Evolutionary conservation across 768 basidiomycete genomes (phyloP), one percentile per base, ranked within the genome.

Genomic region (Tulasnella sp.): DNA sequence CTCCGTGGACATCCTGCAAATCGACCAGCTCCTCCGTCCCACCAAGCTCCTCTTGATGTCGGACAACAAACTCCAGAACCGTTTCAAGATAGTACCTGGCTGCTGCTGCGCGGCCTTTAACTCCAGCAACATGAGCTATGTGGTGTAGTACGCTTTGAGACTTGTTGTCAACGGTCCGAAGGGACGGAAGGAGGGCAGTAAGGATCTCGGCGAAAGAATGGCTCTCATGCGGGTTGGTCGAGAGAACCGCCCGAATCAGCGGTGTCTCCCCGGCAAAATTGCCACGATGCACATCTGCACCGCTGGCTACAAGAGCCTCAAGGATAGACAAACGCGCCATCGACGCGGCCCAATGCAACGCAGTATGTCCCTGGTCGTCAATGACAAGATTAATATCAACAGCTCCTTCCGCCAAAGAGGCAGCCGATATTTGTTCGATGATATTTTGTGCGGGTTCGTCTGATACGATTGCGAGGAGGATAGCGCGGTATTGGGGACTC

Each of bases 201-300:
- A 96, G 90, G 27, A 97, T 87, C 2, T 85, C 83, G 71, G 88
- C 87, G 85, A 99, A 97, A 6, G 90, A 88, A 82, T 96, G 93
- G 56, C 86, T 88, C 81, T 97, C 96, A 74, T 89, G 92, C 83
- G 92, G 93, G 84, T 96, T 92, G 34, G 94, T 96, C 12, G 97
- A 92, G 79, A 99, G 89, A 80, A 95, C 93, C 7, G 97, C 93
- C 56, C 97, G 93, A 39, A 98, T 94, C 40, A 99, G 90, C 1
- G 98, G 92, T 0, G 97, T 99, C 85, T 99, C 98, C 71, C 98
- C 97, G 6, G 93, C 90, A 83, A 92, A 92, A 85, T 99, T 99
- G 1, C 98, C 98, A 10, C 95, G 90, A 82, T 95, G 90, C 21
- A 95, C 87, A 84, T 99, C 97, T 1, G 97, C 95, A 40, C 96